Base-by-base conservation (phyloP, 176 grass and related monocot species). In the Aegilops umbellulata region DNA sequence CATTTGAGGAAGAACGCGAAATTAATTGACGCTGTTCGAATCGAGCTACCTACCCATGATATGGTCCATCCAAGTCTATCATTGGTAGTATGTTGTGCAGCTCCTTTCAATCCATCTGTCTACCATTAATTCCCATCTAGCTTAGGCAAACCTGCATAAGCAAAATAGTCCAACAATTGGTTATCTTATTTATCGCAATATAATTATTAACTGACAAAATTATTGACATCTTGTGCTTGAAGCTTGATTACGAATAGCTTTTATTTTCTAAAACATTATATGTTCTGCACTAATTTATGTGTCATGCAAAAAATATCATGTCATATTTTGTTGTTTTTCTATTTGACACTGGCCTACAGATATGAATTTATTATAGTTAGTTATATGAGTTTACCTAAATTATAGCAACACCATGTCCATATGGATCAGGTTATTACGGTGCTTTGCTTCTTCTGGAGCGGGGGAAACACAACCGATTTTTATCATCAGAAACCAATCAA, bases 1-100 rank as follows among this genome's bases (percentile, higher is more conserved):
- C 47, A 62, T 69, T 57, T 82, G n/a, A 24, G 61, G 65, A 44
- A 55, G 42, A 74, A 83, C 53, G 57, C 5, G 25, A 76, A 73
- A 83, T 15, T 11, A 26, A 42, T 55, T 12, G 57, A 66, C 51
- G 10, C 20, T 83, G 30, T 46, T 87, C 44, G 3, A 42, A 42
- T 42, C 41, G 13, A 90, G 53, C 74, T 74, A 29, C 32, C 13
- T 24, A 64, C 65, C 42, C 39, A 38, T 42, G 26, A 55, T 6
- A 42, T 57, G 60, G 19, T 25, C 31, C 60, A 20, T 65, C 74
- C 20, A 24, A 42, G 25, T 20, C 13, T 83, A 42, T 41, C 70
- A 83, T 73, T 64, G 47, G 57, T 77, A 23, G 10, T 62, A 15
- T n/a, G 7, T 46, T 71, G 12, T 60, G 66, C 13, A 24, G 8